These are phyloP conservation scores for Comarum palustre DNA, from an alignment of 306 rosid species.

Conservation along the genomic window DNA sequence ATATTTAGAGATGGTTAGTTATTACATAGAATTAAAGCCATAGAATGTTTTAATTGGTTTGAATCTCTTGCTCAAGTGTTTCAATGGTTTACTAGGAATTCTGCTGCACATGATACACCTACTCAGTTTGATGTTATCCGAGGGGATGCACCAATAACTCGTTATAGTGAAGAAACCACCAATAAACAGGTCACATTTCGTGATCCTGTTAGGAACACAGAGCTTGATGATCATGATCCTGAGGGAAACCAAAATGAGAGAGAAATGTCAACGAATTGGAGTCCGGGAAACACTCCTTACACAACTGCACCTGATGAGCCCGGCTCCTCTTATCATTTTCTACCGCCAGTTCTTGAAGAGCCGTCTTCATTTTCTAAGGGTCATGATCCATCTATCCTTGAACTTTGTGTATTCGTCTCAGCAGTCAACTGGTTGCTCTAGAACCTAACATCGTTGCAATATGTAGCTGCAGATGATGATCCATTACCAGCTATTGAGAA, in stretches of 20 bases:
- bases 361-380: slow-evolving; percentile 98
- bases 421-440: slow-evolving; percentile 5
- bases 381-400: slow-evolving; percentile 26
- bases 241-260: slow-evolving; percentile 65
- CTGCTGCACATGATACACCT: slow-evolving; percentile 37
- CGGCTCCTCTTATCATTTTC: slow-evolving; percentile 56
- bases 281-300: slow-evolving; percentile 61
- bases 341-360: slow-evolving; percentile 86
- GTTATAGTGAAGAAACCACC: slow-evolving; percentile 55
- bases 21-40: background rate
- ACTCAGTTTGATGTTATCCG: slow-evolving; percentile 38
- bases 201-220: slow-evolving; percentile 66
- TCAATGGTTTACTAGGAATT: slow-evolving; percentile 43
- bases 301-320: slow-evolving; percentile 64
- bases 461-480: slow-evolving; percentile 90
- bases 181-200: slow-evolving; percentile 86
- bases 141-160: slow-evolving; percentile 37
- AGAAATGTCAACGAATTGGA: slow-evolving; percentile 61
- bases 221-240: slow-evolving; percentile 63
- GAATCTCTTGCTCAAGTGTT: slow-evolving; percentile 33
- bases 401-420: slow-evolving; percentile 11
- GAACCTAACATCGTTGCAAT: background rate
- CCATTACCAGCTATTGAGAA: slow-evolving; percentile 83
- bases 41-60: slow-evolving; percentile 10
- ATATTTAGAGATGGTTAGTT: slow-evolving; percentile 13